Base-by-base conservation (phyloP, 768 basidiomycete species). In the Boletus bicolor region DNA sequence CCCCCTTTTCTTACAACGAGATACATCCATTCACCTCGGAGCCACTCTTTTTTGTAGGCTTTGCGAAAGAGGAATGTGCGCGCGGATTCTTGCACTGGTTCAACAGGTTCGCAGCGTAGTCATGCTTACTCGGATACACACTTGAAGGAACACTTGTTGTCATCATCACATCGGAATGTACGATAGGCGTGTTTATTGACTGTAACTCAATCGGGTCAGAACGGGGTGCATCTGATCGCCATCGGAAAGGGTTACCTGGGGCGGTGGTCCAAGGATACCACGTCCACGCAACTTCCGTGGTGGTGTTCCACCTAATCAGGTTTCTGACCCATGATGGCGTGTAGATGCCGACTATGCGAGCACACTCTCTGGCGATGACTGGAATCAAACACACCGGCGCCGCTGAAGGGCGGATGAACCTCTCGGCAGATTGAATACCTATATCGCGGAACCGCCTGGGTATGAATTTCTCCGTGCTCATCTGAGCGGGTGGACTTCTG, bases 61-160 rank as follows among this genome's bases (percentile, higher is more conserved):
- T 82, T 78, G 81, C 81, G 0, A 84, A 83, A 58, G 83, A 85
- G 60, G 78, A 84, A 51, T 79, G 80, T 7, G 82, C 82, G 3
- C 72, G 76, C 2, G 76, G 77, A 38, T 72, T 82, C 44, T 66
- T 79, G 28, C 64, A 63, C 4, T 85, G 83, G 82, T 84, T 83
- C 62, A 66, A 73, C 47, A 69, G 81, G 34, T 83, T 84, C 43
- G 57, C 61, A 2, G 60, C 53, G 30, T 67, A 61, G 47, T 46
- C 19, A 35, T 48, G 34, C 36, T 36, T 32, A 36, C 37, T 46
- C 28, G 47, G 51, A 36, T 38, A n/a, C 24, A 9, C n/a, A n/a
- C 30, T 41, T 26, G 28, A 36, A 51, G 15, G 28, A 35, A 14
- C 4, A 19, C 35, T 3, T 21, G 24, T 28, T 30, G 32, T 44